Evolutionary conservation across 495 filamentous ascomycete species (phyloP).

Genomic region (Podospora conica): DNA sequence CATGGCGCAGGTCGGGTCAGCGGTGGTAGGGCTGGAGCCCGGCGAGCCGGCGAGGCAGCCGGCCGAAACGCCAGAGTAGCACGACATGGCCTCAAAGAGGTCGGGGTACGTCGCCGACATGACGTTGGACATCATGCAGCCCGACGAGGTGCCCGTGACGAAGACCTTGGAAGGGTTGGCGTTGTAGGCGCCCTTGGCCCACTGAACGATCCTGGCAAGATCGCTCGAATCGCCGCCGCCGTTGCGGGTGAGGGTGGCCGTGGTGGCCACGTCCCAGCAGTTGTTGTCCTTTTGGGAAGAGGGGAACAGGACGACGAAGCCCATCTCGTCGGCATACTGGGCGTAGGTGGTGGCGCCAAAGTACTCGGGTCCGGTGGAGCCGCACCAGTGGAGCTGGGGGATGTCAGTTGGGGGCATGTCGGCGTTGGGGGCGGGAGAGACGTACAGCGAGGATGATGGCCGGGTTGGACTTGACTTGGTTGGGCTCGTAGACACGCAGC

Average conservation of each 20-base stretch:
- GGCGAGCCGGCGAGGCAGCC: constrained; percentile 3
- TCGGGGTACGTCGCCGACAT: not conserved
- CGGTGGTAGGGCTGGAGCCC: not conserved
- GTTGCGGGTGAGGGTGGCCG: constrained; percentile 1
- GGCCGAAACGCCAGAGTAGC: constrained; percentile 2
- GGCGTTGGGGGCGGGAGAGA: not conserved
- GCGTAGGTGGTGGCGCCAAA: constrained; percentile 1
- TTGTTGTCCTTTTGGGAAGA: constrained; percentile 2
- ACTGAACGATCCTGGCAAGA: not conserved
- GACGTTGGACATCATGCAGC: constrained; percentile 3
- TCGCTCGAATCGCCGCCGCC: not conserved
- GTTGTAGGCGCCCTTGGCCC: not conserved
- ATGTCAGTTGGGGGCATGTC: not conserved
- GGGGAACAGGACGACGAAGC: not conserved
- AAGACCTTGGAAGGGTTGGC: constrained; percentile 1
- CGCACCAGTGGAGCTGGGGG: not conserved
- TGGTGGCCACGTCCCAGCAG: constrained; percentile 2
- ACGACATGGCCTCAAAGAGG: constrained; percentile 2
- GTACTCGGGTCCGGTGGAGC: constrained; percentile 1
- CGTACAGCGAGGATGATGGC: not conserved
- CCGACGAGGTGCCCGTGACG: not conserved
- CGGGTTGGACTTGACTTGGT: not conserved
- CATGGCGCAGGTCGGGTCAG: not conserved
- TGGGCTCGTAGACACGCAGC: not conserved
- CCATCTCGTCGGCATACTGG: constrained; percentile 1